Conservation (phyloP, 805 yeast species). For the Maudiozyma turicensis region DNA sequence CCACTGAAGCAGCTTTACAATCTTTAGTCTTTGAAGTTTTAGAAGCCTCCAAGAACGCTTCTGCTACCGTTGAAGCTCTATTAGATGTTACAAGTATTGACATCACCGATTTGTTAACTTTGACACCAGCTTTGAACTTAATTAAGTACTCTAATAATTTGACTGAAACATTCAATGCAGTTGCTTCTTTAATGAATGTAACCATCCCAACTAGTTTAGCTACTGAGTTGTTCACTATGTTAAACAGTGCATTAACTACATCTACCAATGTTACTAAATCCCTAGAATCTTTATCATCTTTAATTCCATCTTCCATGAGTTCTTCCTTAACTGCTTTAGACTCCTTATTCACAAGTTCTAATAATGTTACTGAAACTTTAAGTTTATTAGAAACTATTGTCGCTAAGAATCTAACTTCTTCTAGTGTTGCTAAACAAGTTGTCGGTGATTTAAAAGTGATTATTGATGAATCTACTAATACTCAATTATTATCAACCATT, state of each 20-base stretch:
- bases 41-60: conserved; percentile 17
- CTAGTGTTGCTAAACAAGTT: conserved; percentile 15
- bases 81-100: conserved; percentile 17
- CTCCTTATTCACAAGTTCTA: conserved; percentile 10
- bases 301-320: conserved; percentile 9
- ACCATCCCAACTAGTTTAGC: conserved; percentile 14
- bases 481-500: conserved; percentile 12
- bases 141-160: conserved; percentile 15
- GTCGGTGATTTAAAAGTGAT: conserved; percentile 14
- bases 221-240: conserved; percentile 11
- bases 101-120: conserved; percentile 14
- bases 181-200: conserved; percentile 15
- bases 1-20: conserved; percentile 9
- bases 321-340: conserved; percentile 14
- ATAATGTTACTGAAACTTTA: conserved; percentile 13
- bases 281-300: conserved; percentile 7
- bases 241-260: conserved; percentile 5
- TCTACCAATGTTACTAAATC: conserved; percentile 7
- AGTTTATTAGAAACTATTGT: conserved; percentile 11
- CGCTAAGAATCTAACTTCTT: conserved; percentile 15
- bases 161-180: conserved; percentile 15
- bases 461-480: conserved; percentile 11
- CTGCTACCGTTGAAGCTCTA: conserved; percentile 19
- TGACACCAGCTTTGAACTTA: conserved; percentile 20
- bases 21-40: conserved; percentile 15